Evolutionary conservation across 805 yeast species (phyloP), one percentile per base, ranked within the genome.

Genomic region (Saccharomycopsis sp.): DNA sequence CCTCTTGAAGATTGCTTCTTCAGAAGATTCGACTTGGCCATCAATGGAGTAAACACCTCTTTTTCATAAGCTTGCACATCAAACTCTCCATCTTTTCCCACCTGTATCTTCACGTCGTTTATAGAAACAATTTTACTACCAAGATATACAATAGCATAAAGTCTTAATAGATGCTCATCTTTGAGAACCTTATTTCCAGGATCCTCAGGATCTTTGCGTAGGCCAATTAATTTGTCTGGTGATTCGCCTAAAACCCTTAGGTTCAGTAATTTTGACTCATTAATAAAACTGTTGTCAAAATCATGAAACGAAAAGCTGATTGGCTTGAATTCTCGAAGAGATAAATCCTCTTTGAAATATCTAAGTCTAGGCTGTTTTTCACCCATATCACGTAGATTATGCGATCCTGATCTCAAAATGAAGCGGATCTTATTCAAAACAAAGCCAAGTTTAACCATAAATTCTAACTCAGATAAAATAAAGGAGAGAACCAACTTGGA

Each of bases 311-410:
- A 78, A 62, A 73, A 77, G 23, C 78, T 78, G 17, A 87, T 73
- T 2, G 86, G 79, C 29, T 75, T 71, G 65, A 83, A 85, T 61
- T 85, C 91, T 60, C 80, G 81, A 63, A 83, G 72, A 22, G 75
- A 70, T 14, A 85, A 82, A 70, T 87, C 94, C 65, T 87, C 93
- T 52, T 74, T 70, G 66, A 85, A 86, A 56, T 78, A 79, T 58
- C 82, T 79, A 1, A 68, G 65, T 68, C 93, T 75, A 5, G 67
- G 62, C 15, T 87, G 86, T 55, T 75, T 57, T 61, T 50, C 0
- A 42, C 14, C 12, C 49, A 55, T n/a, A 44, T 44, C 49, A 44
- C 49, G 22, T 19, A 17, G 19, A 17, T 3, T 44, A 17, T 44
- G 19, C 7, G 19, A 44, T 17, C 22, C 49, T 7, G 19, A 17